Evolutionary conservation across 78 protist genomes (phyloP).

Genomic region (Dictyostelium firmibasis): DNA sequence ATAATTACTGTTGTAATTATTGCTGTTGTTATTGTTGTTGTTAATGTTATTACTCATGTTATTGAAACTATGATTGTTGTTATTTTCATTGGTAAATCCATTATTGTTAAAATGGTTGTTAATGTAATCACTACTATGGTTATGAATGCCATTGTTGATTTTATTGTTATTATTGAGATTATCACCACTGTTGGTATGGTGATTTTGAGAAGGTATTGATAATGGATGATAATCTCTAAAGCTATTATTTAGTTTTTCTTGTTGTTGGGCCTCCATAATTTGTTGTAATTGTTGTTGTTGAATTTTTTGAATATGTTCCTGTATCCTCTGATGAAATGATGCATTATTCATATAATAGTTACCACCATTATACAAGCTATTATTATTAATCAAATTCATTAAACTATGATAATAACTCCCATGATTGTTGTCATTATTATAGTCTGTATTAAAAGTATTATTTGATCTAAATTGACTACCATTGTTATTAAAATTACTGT

Average conservation of each 20-base stretch:
- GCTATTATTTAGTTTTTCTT: not conserved
- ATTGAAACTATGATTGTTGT: not conserved
- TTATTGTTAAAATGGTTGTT: not conserved
- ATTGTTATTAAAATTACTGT: too few species aligned
- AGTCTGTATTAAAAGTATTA: not conserved
- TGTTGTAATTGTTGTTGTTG: not conserved
- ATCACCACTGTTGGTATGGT: not conserved
- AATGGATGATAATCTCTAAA: not conserved
- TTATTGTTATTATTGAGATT: not conserved
- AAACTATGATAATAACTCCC: not conserved
- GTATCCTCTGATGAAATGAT: not conserved
- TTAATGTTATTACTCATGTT: not conserved
- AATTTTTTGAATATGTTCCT: not conserved
- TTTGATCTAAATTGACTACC: not conserved
- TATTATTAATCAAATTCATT: not conserved
- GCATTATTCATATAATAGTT: not conserved
- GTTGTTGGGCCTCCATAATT: not conserved
- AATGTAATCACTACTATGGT: too few species aligned
- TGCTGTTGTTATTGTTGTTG: too few species aligned
- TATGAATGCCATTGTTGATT: too few species aligned
- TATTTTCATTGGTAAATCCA: not conserved
- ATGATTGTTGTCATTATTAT: not conserved
- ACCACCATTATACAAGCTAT: not conserved
- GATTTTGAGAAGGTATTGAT: not conserved
- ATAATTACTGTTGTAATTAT: too few species aligned